Conservation (phyloP, 1,284 basidiomycete species). For the Porogramme epimiltina region DNA sequence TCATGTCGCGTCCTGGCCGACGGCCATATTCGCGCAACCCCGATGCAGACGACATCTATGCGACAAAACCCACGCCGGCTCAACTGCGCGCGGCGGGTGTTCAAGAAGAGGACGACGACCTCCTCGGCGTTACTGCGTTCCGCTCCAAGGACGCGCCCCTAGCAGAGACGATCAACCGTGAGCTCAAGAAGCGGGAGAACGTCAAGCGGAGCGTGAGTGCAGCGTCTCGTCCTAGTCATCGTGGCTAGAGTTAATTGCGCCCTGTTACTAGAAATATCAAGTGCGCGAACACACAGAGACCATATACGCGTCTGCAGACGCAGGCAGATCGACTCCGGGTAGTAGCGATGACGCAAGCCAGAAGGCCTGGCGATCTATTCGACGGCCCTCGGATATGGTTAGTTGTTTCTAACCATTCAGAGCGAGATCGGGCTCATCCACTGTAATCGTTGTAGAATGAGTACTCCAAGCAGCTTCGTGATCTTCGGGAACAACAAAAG, state of each 20-base stretch:
- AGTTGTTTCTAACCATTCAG: slow-evolving; percentile 23
- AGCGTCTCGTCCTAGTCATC: neutral
- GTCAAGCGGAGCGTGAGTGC: slow-evolving; percentile 50
- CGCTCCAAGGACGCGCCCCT: slow-evolving; percentile 53
- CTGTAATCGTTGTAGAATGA: slow-evolving; percentile 65
- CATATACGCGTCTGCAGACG: slow-evolving; percentile 82
- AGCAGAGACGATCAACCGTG: slow-evolving; percentile 67
- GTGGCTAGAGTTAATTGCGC: neutral
- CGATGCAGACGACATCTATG: slow-evolving; percentile 41
- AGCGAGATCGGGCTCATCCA: slow-evolving; percentile 2
- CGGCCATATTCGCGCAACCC: slow-evolving; percentile 54
- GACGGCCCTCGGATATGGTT: slow-evolving; percentile 93
- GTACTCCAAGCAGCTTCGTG: slow-evolving; percentile 86
- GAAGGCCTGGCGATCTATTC: slow-evolving; percentile 86
- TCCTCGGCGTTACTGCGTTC: slow-evolving; percentile 43
- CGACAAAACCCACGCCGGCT: slow-evolving; percentile 31
- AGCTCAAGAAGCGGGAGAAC: slow-evolving; percentile 60
- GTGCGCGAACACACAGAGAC: slow-evolving; percentile 72
- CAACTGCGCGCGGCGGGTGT: slow-evolving; percentile 29
- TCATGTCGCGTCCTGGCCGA: slow-evolving; percentile 8
- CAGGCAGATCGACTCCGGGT: slow-evolving; percentile 49
- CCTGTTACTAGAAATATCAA: slow-evolving; percentile 46
- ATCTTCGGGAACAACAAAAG: slow-evolving; percentile 76
- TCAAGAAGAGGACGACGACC: slow-evolving; percentile 32
- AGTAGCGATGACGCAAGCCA: slow-evolving; percentile 83